Evolutionary conservation across 305 asterid species (phyloP).

Genomic region (Fraxinus platypoda): DNA sequence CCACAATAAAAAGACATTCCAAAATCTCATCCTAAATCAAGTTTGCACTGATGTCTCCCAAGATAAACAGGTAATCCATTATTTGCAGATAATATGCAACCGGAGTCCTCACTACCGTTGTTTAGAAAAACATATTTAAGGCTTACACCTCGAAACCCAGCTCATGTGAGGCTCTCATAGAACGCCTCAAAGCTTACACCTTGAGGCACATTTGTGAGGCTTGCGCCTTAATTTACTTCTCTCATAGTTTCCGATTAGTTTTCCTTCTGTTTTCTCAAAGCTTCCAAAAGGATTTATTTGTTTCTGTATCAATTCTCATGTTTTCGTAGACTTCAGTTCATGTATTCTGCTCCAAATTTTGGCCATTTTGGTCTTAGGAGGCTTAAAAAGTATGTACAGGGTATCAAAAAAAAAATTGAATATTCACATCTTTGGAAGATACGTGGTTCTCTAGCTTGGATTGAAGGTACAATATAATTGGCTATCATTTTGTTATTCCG

Average conservation of each 20-base stretch:
- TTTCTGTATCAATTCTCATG: neutral
- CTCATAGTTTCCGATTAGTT: neutral
- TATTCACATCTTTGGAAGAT: neutral
- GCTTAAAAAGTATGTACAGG: neutral
- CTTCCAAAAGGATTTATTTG: neutral
- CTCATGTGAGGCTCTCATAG: neutral
- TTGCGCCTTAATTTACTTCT: neutral
- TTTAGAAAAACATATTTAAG: neutral
- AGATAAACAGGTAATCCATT: neutral
- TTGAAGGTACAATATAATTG: neutral
- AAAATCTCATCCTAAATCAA: neutral
- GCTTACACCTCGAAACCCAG: neutral
- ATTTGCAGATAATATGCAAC: neutral
- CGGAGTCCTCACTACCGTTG: neutral
- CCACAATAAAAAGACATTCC: neutral
- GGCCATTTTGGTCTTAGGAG: neutral
- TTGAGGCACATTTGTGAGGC: neutral
- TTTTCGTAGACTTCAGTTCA: neutral
- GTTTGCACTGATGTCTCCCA: neutral
- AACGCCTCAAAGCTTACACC: neutral
- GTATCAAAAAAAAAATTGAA: neutral
- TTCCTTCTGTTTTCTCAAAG: neutral
- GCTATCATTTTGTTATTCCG: neutral
- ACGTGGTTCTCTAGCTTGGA: neutral
- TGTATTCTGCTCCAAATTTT: neutral